Conservation (phyloP, 2,329 filamentous ascomycete species). For the Verticillium tricorpus region DNA sequence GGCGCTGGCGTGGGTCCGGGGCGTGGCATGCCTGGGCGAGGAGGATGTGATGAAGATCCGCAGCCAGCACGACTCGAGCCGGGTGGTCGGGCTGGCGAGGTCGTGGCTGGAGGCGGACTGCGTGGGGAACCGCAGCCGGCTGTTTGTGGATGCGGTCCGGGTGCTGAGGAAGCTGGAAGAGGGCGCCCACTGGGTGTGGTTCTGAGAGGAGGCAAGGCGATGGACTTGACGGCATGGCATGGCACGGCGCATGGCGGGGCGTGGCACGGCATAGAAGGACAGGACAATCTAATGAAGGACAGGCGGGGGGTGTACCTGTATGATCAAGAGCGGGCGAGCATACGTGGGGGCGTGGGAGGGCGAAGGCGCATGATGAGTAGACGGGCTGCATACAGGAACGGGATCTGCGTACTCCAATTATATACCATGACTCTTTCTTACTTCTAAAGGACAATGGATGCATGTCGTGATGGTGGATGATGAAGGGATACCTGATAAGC, state of each 20-base stretch:
- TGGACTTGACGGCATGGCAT: too few species aligned
- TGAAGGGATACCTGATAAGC: too few species aligned
- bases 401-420: not conserved
- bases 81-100: conserved; percentile 44
- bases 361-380: not conserved
- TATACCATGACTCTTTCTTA: too few species aligned
- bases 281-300: not conserved
- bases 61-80: conserved; percentile 35
- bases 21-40: conserved; percentile 33
- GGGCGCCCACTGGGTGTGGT: conserved; percentile 16
- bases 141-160: conserved; percentile 48
- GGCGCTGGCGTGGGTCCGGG: conserved; percentile 31
- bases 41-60: conserved; percentile 32
- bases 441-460: too few species aligned
- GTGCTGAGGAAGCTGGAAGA: conserved; percentile 49
- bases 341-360: not conserved
- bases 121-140: conserved; percentile 40
- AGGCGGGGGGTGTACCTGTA: not conserved
- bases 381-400: not conserved
- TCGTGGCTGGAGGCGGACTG: conserved; percentile 44
- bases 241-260: too few species aligned
- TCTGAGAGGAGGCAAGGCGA: conserved; percentile 1
- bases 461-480: too few species aligned
- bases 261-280: too few species aligned
- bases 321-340: not conserved